Conservation (phyloP, 331 rosid species). For the Quercus lobata region DNA sequence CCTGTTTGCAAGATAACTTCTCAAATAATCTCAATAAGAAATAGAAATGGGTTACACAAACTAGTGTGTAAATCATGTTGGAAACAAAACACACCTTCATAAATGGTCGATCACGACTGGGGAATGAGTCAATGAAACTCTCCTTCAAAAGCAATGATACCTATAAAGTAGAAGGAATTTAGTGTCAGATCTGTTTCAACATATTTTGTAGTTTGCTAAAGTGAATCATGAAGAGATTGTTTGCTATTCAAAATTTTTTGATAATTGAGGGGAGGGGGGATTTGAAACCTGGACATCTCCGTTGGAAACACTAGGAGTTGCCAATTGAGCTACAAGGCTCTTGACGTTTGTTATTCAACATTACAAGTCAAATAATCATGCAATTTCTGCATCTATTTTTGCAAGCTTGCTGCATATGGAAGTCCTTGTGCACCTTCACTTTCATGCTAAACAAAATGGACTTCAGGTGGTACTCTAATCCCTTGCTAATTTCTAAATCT, state of each 20-base stretch:
- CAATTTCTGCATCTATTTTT: not conserved
- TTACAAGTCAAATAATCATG: not conserved
- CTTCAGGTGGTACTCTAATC: not conserved
- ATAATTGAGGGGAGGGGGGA: no score
- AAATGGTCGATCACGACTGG: slow-evolving; percentile 82
- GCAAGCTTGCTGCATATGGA: not conserved
- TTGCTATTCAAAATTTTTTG: not conserved
- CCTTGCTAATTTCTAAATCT: not conserved
- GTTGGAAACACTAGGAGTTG: no score
- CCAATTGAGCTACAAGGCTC: no score
- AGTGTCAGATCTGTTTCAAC: slow-evolving; percentile 15
- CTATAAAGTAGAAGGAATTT: slow-evolving; percentile 37
- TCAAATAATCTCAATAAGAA: not conserved
- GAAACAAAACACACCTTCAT: slow-evolving; percentile 72
- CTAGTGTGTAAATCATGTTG: slow-evolving; percentile 2
- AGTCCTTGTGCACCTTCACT: not conserved
- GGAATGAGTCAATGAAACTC: slow-evolving; percentile 90
- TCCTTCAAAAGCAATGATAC: slow-evolving; percentile 97
- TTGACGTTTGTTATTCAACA: not conserved
- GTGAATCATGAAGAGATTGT: slow-evolving; percentile 5
- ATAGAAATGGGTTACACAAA: not conserved
- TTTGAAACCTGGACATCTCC: no score
- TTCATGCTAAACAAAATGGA: not conserved
- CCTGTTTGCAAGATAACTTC: not conserved
- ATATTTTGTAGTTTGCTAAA: slow-evolving; percentile 2